Evolutionary conservation across 768 basidiomycete species (phyloP).

Genomic region (Mycena kentingensis): DNA sequence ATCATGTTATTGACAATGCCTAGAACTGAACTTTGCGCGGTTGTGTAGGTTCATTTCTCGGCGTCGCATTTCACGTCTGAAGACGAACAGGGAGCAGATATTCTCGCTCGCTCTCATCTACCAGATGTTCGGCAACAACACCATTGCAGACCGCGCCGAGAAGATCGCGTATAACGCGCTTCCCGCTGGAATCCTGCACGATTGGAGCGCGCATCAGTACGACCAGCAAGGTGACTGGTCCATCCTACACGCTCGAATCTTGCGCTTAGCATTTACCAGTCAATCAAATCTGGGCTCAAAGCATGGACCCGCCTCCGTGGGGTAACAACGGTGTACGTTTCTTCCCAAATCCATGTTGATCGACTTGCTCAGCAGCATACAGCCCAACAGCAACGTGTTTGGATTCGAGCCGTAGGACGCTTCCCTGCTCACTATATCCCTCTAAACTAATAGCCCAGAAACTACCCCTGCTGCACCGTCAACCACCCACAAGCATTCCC

Average conservation of each 20-base stretch:
- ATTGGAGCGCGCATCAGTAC: slow-evolving; percentile 46
- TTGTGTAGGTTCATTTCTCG: slow-evolving; percentile 36
- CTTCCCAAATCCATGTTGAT: too few species aligned
- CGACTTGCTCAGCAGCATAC: too few species aligned
- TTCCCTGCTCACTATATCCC: background rate
- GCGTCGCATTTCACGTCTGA: background rate
- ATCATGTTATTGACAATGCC: background rate
- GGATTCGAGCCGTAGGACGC: slow-evolving; percentile 42
- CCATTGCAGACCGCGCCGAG: slow-evolving; percentile 42
- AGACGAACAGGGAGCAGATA: slow-evolving; percentile 41
- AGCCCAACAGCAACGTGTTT: slow-evolving; percentile 43
- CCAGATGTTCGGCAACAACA: slow-evolving; percentile 43
- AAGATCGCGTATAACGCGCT: slow-evolving; percentile 45
- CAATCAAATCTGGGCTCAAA: slow-evolving; percentile 46
- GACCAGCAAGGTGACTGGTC: slow-evolving; percentile 41
- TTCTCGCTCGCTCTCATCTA: slow-evolving; percentile 46
- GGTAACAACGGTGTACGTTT: slow-evolving; percentile 32
- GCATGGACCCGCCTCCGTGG: slow-evolving; percentile 40
- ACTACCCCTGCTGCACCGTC: slow-evolving; percentile 47
- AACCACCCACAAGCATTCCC: slow-evolving; percentile 45
- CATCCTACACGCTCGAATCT: background rate
- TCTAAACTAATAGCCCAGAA: slow-evolving; percentile 25
- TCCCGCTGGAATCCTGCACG: slow-evolving; percentile 41
- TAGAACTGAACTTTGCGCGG: slow-evolving; percentile 42
- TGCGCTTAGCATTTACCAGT: slow-evolving; percentile 24